Percentiles rank a stretch among this genome's conserved stretches.
phyloP scores from a whole-genome alignment of 768 basidiomycete genomes.

The Lactarius sanguifluus region DNA sequence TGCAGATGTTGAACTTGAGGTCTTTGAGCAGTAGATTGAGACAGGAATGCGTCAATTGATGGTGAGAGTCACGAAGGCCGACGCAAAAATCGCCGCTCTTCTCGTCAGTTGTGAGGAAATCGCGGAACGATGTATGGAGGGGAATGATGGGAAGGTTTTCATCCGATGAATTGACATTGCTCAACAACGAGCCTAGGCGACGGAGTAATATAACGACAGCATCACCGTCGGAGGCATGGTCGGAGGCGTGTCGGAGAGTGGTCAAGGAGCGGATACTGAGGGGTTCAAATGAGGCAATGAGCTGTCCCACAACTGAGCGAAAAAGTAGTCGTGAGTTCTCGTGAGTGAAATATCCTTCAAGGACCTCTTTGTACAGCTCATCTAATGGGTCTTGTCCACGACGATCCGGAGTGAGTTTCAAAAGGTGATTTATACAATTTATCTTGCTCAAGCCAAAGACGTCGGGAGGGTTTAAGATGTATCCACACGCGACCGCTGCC shows the following conservation, averaged over 20 bases:
- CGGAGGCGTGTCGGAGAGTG: not conserved
- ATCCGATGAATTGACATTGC: not conserved
- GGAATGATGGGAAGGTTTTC: not conserved
- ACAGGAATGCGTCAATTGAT: not conserved
- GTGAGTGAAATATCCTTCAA: too few relatives aligned
- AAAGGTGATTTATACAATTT: not conserved
- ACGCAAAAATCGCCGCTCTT: not conserved
- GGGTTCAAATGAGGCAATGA: not conserved
- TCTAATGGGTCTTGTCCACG: not conserved
- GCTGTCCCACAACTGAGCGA: conserved; percentile 2
- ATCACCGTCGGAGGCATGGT: not conserved
- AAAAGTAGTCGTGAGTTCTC: not conserved
- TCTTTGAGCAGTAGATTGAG: not conserved
- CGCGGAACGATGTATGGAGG: not conserved
- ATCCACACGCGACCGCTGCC: too few relatives aligned
- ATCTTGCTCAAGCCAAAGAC: not conserved
- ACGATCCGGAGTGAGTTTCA: not conserved
- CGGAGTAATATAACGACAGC: not conserved
- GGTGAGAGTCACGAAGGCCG: not conserved
- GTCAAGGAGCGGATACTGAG: not conserved
- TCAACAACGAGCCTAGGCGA: conserved; percentile 4
- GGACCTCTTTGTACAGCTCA: too few relatives aligned
- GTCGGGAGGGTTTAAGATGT: not conserved
- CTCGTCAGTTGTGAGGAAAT: not conserved
- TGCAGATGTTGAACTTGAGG: conserved; percentile 11